Conservation (phyloP, 495 filamentous ascomycete genomes). For the Tuber brumale region DNA sequence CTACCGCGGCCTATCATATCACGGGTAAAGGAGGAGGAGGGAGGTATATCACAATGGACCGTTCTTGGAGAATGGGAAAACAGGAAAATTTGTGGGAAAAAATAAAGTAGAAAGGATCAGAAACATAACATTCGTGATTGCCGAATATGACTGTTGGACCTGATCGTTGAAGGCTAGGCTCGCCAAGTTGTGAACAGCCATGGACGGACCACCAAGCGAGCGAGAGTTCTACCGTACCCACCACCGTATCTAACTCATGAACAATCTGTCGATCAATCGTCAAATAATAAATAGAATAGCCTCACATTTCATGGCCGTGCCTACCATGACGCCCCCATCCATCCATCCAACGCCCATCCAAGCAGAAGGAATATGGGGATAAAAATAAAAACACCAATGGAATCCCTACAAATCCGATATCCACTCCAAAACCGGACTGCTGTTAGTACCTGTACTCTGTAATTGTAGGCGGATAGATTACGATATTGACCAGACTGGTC, state of each 20-base stretch:
- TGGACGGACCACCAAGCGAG: not conserved
- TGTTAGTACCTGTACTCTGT: not conserved
- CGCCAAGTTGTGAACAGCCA: not conserved
- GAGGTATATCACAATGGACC: not conserved
- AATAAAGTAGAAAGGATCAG: not conserved
- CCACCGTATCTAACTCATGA: not conserved
- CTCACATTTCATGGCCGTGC: not conserved
- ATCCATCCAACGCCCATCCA: not conserved
- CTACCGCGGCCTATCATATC: not conserved
- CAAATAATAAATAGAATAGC: not conserved
- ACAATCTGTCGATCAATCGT: conserved; percentile 2
- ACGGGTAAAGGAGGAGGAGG: not conserved
- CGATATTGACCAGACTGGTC: not conserved
- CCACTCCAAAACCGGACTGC: not conserved
- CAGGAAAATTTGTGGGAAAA: not conserved
- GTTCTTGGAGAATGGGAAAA: not conserved
- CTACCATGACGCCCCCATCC: not conserved
- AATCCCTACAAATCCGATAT: not conserved
- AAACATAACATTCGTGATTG: conserved; percentile 6
- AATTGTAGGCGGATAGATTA: not conserved
- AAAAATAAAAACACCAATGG: not conserved
- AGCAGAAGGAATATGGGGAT: not conserved
- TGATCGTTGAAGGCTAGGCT: not conserved
- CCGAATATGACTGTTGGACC: not conserved
- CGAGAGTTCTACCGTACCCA: not conserved